Evolutionary conservation across 345 rosid genomes (phyloP).

Genomic region (Excoecaria cochinchinensis): DNA sequence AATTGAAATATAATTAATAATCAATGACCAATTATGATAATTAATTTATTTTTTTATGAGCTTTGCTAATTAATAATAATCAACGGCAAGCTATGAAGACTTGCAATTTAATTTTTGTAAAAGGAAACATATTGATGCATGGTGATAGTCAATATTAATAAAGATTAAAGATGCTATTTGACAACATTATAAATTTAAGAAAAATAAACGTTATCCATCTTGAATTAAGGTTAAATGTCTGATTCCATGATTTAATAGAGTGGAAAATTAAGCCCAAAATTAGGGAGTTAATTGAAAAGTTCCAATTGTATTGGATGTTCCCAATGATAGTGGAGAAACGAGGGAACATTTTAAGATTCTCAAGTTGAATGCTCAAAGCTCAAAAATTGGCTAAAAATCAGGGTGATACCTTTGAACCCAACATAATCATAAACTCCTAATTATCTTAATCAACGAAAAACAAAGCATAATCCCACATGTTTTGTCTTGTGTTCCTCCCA

Average conservation of each 20-base stretch:
- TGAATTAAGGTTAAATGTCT: not conserved
- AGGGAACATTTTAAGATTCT: slow-evolving; percentile 5
- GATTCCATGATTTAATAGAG: not conserved
- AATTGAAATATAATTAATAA: no score
- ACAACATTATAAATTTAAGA: no score
- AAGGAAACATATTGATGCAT: no score
- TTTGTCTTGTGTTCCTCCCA: slow-evolving; percentile 39
- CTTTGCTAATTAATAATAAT: no score
- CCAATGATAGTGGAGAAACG: not conserved
- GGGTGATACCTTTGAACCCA: slow-evolving; percentile 14
- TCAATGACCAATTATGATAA: no score
- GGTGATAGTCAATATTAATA: no score
- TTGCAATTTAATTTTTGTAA: no score
- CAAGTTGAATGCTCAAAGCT: slow-evolving; percentile 18
- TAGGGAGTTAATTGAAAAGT: not conserved
- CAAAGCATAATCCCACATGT: slow-evolving; percentile 41
- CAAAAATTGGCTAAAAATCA: slow-evolving; percentile 11
- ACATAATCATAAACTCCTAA: not conserved
- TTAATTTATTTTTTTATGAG: no score
- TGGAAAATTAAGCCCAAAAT: not conserved
- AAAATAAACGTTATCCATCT: no score
- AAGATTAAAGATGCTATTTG: no score
- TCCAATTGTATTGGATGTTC: slow-evolving; percentile 13
- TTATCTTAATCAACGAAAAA: slow-evolving; percentile 6
- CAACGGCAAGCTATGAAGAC: no score